Conservation (phyloP, 495 filamentous ascomycete genomes). For the Xylaria palmicola region DNA sequence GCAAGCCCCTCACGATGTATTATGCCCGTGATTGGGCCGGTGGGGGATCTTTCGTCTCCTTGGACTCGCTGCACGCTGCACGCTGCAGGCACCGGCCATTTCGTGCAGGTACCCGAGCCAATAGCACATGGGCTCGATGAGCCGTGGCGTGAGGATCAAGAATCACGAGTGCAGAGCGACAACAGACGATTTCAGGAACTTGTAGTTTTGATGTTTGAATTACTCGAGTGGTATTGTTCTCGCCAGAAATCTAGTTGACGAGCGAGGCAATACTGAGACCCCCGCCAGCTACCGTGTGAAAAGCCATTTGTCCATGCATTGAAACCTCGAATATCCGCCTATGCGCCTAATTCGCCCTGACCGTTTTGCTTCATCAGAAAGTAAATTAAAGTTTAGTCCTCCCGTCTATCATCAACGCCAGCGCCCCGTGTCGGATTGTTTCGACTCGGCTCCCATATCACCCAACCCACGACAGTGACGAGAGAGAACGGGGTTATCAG, state of each 20-base stretch:
- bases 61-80: neutral
- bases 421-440: neutral
- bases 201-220: neutral
- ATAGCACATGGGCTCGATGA: neutral
- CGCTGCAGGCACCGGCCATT: conserved; percentile 8
- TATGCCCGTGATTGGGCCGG: neutral
- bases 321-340: neutral
- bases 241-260: neutral
- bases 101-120: neutral
- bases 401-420: conserved; percentile 4
- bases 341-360: neutral
- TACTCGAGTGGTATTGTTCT: neutral
- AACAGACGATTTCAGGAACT: neutral
- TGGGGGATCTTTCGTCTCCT: neutral
- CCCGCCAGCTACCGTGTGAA: neutral
- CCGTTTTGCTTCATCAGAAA: neutral
- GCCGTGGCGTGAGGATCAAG: neutral
- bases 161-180: conserved; percentile 1
- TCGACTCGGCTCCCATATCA: neutral
- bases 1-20: neutral
- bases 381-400: neutral
- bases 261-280: neutral
- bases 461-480: too few relatives aligned
- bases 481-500: too few relatives aligned
- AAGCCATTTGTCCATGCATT: neutral